These are phyloP conservation scores for Chlorella sp. DNA, from an alignment of 139 green algal species.

Conservation along the genomic window DNA sequence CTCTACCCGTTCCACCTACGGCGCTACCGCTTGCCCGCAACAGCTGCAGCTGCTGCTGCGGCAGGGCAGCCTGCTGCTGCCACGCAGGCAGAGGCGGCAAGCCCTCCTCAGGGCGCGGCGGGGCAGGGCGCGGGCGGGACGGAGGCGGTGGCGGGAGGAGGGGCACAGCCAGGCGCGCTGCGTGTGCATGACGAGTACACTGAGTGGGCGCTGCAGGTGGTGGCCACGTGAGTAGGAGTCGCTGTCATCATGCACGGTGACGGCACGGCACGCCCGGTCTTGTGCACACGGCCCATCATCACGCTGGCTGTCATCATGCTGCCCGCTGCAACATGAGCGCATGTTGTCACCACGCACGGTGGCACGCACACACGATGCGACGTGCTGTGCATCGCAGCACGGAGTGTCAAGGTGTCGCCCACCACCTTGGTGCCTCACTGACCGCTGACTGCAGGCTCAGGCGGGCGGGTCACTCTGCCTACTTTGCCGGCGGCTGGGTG, in stretches of 20 bases:
- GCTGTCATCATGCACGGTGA: no score
- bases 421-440: not conserved
- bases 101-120: no score
- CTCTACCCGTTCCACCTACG: not conserved
- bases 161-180: not conserved
- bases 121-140: no score
- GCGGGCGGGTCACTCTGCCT: conserved; percentile 9
- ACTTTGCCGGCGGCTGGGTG: conserved; percentile 90
- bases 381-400: no score
- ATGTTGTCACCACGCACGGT: no score
- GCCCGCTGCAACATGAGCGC: not conserved
- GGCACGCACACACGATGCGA: no score
- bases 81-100: not conserved
- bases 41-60: not conserved
- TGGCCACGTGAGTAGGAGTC: no score
- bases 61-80: not conserved
- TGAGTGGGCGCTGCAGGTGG: not conserved
- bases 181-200: not conserved
- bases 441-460: conserved; percentile 21
- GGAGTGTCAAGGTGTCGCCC: not conserved
- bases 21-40: not conserved
- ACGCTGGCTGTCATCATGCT: not conserved
- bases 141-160: no score
- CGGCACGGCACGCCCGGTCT: no score
- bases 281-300: no score